A percentile compares a stretch with the other conserved stretches of the same genome.
These are phyloP conservation scores for Dimocarpus longan DNA, from an alignment of 345 rosid genomes.

Conservation along the genomic window DNA sequence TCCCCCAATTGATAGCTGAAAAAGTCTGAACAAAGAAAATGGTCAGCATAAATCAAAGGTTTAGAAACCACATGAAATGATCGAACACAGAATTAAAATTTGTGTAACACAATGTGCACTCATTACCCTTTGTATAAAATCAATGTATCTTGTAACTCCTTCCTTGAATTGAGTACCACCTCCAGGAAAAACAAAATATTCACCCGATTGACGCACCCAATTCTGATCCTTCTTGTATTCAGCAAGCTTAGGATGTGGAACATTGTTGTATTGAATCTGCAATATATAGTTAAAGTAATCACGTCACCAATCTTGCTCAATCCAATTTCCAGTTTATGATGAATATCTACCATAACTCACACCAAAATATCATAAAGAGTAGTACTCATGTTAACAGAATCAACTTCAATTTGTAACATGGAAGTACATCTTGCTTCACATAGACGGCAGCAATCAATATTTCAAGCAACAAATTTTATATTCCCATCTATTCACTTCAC, in stretches of 20 bases:
- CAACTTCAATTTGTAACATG: too few relatives aligned
- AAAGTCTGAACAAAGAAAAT: constrained; percentile 46
- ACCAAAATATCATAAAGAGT: neutral
- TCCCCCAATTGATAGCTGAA: constrained; percentile 72
- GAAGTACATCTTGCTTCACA: too few relatives aligned
- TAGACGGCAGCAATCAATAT: too few relatives aligned
- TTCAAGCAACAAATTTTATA: too few relatives aligned
- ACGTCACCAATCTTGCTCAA: neutral
- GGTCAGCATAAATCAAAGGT: too few relatives aligned
- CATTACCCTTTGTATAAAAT: constrained; percentile 64
- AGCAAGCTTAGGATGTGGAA: constrained; percentile 93
- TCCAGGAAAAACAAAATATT: constrained; percentile 77
- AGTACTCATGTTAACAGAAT: neutral
- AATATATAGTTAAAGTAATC: constrained; percentile 11
- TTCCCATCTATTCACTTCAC: too few relatives aligned
- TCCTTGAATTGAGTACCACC: constrained; percentile 94
- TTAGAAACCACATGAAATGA: neutral
- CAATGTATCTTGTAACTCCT: constrained; percentile 71
- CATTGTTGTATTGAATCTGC: constrained; percentile 80
- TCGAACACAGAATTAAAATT: neutral
- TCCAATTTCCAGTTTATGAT: neutral
- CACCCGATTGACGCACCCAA: constrained; percentile 75
- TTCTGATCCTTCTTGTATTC: constrained; percentile 94
- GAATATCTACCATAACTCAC: neutral
- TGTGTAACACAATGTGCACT: neutral